A percentile compares a stretch with the other conserved stretches of the same genome.
These are phyloP conservation scores for Hypoxylon sp. DNA, from an alignment of 2,329 filamentous ascomycete species.

Conservation along the genomic window DNA sequence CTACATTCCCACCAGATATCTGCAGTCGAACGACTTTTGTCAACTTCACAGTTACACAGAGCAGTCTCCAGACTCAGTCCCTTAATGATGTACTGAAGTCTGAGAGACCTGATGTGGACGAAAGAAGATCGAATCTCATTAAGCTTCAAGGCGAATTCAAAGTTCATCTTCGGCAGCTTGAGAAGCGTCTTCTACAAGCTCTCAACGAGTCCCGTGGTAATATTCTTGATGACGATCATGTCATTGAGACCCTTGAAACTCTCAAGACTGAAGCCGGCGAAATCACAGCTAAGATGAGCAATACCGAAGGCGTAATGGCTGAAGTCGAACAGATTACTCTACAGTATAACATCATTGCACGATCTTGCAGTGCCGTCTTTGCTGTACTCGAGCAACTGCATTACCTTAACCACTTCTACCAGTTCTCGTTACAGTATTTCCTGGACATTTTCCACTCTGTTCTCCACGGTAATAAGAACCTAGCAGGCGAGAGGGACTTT, in stretches of 20 bases:
- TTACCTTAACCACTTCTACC: slow-evolving; percentile 99
- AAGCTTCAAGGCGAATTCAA: slow-evolving; percentile 99
- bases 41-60: slow-evolving; percentile 99
- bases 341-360: slow-evolving; percentile 93
- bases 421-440: slow-evolving; percentile 99
- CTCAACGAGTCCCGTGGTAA: slow-evolving; percentile 98
- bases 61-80: slow-evolving; percentile 97
- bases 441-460: slow-evolving; percentile 97
- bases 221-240: slow-evolving; percentile 97
- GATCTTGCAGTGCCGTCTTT: slow-evolving; percentile 97
- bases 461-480: slow-evolving; percentile 81
- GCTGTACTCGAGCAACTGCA: slow-evolving; percentile 97
- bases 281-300: slow-evolving; percentile 94
- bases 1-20: slow-evolving; percentile 94
- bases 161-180: slow-evolving; percentile 94
- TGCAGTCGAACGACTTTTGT: slow-evolving; percentile 99
- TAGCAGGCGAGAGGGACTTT: slow-evolving; percentile 80
- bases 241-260: slow-evolving; percentile 97
- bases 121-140: slow-evolving; percentile 95
- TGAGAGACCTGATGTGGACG: slow-evolving; percentile 96
- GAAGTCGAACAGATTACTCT: slow-evolving; percentile 97
- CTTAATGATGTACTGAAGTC: slow-evolving; percentile 98
- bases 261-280: slow-evolving; percentile 98
- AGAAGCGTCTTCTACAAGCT: slow-evolving; percentile 93
- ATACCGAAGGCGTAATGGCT: slow-evolving; percentile 97